Percentiles rank a stretch among this genome's conserved stretches.
Conservation (phyloP, 257 asterid genomes). For the Vinca minor region DNA sequence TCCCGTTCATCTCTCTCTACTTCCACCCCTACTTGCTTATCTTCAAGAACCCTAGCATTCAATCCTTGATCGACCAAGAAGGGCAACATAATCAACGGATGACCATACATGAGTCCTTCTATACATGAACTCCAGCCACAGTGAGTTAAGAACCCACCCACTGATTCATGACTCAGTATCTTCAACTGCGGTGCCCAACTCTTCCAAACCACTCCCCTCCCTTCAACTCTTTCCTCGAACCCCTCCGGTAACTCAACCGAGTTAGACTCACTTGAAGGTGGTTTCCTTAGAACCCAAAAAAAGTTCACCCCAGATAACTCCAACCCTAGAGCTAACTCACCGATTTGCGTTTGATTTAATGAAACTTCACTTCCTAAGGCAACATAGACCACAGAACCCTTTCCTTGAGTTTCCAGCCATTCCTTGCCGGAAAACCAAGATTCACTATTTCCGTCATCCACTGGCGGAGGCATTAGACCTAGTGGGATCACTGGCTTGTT, state of each 20-base stretch:
- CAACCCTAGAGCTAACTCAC: constrained; percentile 21
- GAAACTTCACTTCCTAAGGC: constrained; percentile 29
- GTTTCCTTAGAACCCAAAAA: constrained; percentile 27
- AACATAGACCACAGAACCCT: constrained; percentile 18
- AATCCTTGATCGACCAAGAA: constrained; percentile 27
- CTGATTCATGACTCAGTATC: constrained; percentile 23
- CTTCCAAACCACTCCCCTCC: constrained; percentile 20
- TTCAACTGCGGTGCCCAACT: constrained; percentile 27
- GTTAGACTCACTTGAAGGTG: not conserved
- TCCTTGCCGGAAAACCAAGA: constrained; percentile 8
- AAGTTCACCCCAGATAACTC: constrained; percentile 25
- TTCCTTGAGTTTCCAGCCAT: constrained; percentile 21
- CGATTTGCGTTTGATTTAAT: constrained; percentile 19
- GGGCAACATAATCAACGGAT: constrained; percentile 21
- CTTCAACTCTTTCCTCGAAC: constrained; percentile 7
- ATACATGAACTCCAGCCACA: constrained; percentile 27
- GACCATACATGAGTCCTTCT: constrained; percentile 20
- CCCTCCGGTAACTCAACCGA: constrained; percentile 5
- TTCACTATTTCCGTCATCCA: not conserved
- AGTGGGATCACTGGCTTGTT: constrained; percentile 4
- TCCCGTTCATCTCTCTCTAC: constrained; percentile 14
- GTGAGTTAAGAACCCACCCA: constrained; percentile 29
- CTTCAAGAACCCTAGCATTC: constrained; percentile 25
- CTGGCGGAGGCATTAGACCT: constrained; percentile 24
- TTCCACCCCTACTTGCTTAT: constrained; percentile 4